phyloP scores from a whole-genome alignment of 208 protist genomes.

The Crithidia bombi region DNA sequence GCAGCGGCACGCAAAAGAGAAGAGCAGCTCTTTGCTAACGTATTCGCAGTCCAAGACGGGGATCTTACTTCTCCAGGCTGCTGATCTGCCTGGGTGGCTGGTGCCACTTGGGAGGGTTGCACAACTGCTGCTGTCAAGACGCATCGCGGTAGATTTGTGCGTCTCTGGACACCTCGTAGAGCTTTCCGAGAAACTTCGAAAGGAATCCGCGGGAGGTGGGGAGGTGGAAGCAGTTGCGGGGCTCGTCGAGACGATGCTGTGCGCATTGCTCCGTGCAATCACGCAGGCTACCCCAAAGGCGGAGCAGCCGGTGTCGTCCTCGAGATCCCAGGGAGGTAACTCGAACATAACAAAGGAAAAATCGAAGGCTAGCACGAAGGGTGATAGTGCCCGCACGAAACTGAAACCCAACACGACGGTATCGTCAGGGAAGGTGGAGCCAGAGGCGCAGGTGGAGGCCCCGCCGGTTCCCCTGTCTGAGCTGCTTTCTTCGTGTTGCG shows the following conservation, averaged over 20 bases:
- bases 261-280: neutral
- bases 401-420: neutral
- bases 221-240: neutral
- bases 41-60: slow-evolving; percentile 8
- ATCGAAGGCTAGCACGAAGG: slow-evolving; percentile 14
- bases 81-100: neutral
- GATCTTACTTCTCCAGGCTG: neutral
- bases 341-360: neutral
- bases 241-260: neutral
- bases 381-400: neutral
- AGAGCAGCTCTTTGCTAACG: neutral
- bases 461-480: neutral
- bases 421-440: neutral
- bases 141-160: neutral
- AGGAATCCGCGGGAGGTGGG: too few species aligned
- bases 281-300: neutral
- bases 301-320: neutral
- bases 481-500: slow-evolving; percentile 4
- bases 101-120: slow-evolving; percentile 17
- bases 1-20: neutral
- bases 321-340: too few species aligned
- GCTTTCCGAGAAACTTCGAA: neutral
- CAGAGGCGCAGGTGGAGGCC: neutral
- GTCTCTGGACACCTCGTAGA: neutral
- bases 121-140: slow-evolving; percentile 17